Evolutionary conservation across 257 asterid genomes (phyloP).

Genomic region (Solanum megistacrolobum): DNA sequence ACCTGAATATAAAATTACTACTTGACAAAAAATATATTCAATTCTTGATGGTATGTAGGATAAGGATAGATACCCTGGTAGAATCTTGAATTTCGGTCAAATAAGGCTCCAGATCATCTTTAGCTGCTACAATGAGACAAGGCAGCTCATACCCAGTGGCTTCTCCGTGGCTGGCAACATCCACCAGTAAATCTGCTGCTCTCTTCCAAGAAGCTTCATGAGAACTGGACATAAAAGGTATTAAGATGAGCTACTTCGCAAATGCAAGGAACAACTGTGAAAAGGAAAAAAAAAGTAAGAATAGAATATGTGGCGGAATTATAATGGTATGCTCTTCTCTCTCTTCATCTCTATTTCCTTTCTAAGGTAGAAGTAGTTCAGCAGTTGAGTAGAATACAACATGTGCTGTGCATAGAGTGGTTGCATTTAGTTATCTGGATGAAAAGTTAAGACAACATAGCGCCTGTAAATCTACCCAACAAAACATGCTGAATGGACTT

Average conservation of each 20-base stretch:
- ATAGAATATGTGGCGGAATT: neutral
- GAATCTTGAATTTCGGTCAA: constrained; percentile 89
- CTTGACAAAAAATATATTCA: neutral
- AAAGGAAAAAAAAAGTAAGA: neutral
- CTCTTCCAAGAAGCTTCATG: constrained; percentile 66
- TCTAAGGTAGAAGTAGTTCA: neutral
- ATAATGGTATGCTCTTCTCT: neutral
- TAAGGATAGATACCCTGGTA: constrained; percentile 54
- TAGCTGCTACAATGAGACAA: constrained; percentile 91
- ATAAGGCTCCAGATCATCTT: constrained; percentile 78
- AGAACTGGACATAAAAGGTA: constrained; percentile 36
- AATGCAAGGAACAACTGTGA: neutral
- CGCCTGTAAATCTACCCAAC: neutral
- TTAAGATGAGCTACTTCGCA: neutral
- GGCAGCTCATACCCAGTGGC: constrained; percentile 88
- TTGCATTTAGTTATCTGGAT: neutral
- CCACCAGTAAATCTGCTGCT: constrained; percentile 82
- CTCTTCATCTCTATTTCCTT: neutral
- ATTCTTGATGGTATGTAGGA: neutral
- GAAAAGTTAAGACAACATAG: neutral
- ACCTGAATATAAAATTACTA: neutral
- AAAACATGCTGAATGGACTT: neutral
- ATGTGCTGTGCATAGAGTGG: neutral
- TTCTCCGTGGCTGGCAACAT: constrained; percentile 90
- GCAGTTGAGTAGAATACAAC: neutral